Base-by-base conservation (phyloP, 805 yeast species). In the Suhomyces pyralidae region DNA sequence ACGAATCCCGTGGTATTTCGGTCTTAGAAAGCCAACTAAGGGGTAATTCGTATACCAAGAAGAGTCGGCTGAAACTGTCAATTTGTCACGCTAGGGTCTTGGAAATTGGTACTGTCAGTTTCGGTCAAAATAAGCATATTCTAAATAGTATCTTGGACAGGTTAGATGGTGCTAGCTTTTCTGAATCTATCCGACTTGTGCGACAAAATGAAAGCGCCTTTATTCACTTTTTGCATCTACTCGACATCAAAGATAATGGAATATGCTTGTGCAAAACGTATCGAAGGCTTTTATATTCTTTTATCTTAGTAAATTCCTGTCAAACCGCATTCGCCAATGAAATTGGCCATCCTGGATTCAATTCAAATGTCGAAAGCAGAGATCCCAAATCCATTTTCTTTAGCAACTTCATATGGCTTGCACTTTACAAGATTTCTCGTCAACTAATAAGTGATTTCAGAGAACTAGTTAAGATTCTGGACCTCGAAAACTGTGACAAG, bases 291-390 rank as follows among this genome's bases (percentile, higher is more conserved):
- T 53, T 63, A 20, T 63, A 62, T 49, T 56, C 63, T 3, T 59
- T 65, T 44, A 55, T 61, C 1, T 51, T 67, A 50, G 43, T 64
- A 3, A 48, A 55, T 34, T 68, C 66, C 34, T 58, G 50, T 48
- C 22, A 24, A 28, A 32, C 48, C 10, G 40, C 50, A 38, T 19
- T 52, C 12, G 10, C n/a, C 19, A 55, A 55, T 15, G 64, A 59
- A 22, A 56, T 58, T 8, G n/a, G 38, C 10, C 67, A 63, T 34
- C 67, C 70, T 1, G 63, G 66, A 0, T 62, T 60, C 48, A 67
- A 66, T 48, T 40, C 65, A 10, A 65, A 66, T 40, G 30, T 42
- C 14, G 20, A 26, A 14, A 38, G 24, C 24, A 25, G 43, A 3
- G 54, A 44, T 25, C 25, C 42, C 3, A 36, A 20, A 28, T 42